These are phyloP conservation scores for Calocera cornea DNA, from an alignment of 768 basidiomycete species.

Conservation along the genomic window DNA sequence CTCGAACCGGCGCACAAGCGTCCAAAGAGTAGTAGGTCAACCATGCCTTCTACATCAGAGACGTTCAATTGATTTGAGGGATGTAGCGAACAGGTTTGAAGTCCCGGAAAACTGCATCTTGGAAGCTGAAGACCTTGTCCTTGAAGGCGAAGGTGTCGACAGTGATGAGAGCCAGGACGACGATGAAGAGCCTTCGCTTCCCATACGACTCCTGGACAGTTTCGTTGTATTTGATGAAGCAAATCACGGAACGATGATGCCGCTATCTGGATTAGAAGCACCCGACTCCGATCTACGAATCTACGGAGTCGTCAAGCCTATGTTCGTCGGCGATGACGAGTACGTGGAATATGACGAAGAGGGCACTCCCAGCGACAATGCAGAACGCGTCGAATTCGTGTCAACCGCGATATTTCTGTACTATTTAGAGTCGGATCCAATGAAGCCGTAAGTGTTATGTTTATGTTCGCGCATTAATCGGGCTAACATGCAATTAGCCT, in stretches of 20 bases:
- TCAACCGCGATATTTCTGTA: background rate
- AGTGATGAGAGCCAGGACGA: background rate
- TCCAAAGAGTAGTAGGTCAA: too few species aligned
- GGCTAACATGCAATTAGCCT: background rate
- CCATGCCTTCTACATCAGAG: too few species aligned
- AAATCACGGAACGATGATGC: background rate
- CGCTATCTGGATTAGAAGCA: background rate
- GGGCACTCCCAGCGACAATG: background rate
- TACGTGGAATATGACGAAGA: background rate
- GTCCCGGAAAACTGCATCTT: background rate
- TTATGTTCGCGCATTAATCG: background rate
- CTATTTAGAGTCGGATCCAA: background rate
- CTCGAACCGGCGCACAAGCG: too few species aligned
- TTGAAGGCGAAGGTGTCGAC: background rate
- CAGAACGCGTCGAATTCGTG: background rate
- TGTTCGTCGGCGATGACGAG: background rate
- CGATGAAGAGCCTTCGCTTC: background rate
- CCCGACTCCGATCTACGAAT: background rate
- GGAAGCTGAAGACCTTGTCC: background rate
- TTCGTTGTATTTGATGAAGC: background rate
- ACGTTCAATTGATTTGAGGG: too few species aligned
- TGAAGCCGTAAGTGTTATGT: background rate
- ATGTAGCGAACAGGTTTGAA: background rate
- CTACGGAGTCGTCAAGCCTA: background rate
- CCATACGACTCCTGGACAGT: background rate